Percentiles rank a stretch among this genome's conserved stretches.
Conservation (phyloP, 2,329 filamentous ascomycete genomes). For the Pseudogymnoascus destructans region DNA sequence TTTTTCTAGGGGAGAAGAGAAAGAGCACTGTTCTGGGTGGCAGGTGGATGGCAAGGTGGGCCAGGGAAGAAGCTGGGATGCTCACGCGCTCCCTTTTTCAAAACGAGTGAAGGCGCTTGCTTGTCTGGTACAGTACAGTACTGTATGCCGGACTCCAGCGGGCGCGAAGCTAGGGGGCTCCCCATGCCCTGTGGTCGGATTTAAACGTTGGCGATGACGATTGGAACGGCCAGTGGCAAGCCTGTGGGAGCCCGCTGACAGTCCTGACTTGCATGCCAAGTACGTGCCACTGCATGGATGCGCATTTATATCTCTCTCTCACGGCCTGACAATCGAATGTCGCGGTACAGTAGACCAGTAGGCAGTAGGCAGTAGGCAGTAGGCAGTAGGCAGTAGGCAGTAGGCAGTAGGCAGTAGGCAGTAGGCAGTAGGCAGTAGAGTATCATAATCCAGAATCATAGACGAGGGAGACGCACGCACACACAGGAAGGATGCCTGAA, state of each 20-base stretch:
- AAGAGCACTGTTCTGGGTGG: too few relatives aligned
- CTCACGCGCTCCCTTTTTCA: not conserved
- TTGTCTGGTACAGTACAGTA: not conserved
- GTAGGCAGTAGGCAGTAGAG: not conserved
- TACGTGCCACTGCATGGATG: not conserved
- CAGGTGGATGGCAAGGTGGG: not conserved
- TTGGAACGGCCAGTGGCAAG: not conserved
- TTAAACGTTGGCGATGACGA: slow-evolving; percentile 1
- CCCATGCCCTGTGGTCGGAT: not conserved
- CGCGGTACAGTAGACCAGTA: not conserved
- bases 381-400: too few relatives aligned
- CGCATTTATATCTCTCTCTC: not conserved
- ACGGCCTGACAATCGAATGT: not conserved
- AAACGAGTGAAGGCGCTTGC: not conserved
- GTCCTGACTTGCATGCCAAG: not conserved
- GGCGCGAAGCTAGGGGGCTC: not conserved
- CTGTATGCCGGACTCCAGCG: not conserved
- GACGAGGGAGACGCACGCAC: not conserved
- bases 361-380: too few relatives aligned
- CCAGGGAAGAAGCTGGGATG: not conserved
- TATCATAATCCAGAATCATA: not conserved
- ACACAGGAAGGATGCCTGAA: not conserved
- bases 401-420: too few relatives aligned
- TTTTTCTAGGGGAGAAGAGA: too few relatives aligned
- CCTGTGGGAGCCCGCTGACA: not conserved